A percentile compares a stretch with the other conserved stretches of the same genome.
Conservation (phyloP, 1,284 basidiomycete genomes). For the Sporisorium iseilematis-ciliati region DNA sequence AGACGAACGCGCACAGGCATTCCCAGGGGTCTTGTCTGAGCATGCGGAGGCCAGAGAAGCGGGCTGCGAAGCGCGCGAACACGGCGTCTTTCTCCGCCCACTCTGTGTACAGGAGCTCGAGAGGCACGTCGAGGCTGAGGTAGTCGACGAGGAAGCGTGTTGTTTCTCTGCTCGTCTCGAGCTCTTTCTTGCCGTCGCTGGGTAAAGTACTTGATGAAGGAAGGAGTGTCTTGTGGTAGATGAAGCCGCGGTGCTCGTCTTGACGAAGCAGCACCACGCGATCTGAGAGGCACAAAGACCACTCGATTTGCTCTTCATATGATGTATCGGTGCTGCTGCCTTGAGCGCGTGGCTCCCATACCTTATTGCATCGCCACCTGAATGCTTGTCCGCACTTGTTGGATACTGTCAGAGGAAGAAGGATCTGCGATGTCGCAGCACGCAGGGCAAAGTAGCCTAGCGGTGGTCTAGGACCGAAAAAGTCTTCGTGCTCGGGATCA, state of each 20-base stretch:
- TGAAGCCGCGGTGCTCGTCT: constrained; percentile 52
- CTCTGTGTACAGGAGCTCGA: constrained; percentile 79
- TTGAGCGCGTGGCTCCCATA: constrained; percentile 34
- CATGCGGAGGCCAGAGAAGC: constrained; percentile 77
- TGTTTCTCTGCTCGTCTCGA: constrained; percentile 71
- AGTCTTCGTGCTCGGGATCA: constrained; percentile 20
- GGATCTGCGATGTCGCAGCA: constrained; percentile 49
- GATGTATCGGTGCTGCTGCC: background rate
- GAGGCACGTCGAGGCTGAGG: constrained; percentile 85
- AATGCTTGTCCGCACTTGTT: constrained; percentile 69
- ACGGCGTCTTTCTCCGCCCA: constrained; percentile 82
- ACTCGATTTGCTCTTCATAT: constrained; percentile 56
- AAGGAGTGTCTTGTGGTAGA: constrained; percentile 60
- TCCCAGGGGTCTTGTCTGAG: constrained; percentile 94
- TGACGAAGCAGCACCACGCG: constrained; percentile 66
- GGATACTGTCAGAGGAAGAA: constrained; percentile 63
- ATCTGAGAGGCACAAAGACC: constrained; percentile 66
- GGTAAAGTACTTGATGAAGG: constrained; percentile 8
- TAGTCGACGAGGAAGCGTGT: constrained; percentile 84
- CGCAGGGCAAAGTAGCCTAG: constrained; percentile 41
- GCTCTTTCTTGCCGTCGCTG: background rate
- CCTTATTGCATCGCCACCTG: constrained; percentile 61
- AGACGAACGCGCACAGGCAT: constrained; percentile 79
- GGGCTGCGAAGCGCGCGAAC: constrained; percentile 77
- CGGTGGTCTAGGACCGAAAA: constrained; percentile 50